These are phyloP conservation scores for Chenopodium quinoa DNA, from an alignment of 148 eudicot species.

Conservation along the genomic window DNA sequence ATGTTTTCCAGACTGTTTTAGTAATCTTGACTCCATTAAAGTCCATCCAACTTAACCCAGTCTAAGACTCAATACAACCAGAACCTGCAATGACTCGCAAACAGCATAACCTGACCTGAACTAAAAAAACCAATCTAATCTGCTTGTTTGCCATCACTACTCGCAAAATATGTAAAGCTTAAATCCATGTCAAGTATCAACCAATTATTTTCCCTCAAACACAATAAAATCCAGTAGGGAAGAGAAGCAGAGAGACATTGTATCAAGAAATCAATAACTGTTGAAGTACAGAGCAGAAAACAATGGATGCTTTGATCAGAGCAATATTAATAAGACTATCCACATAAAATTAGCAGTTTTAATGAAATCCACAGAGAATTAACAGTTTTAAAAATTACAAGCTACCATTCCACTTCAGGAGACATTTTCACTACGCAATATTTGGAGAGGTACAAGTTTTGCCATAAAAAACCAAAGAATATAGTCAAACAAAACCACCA, in stretches of 20 bases:
- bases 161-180: background rate
- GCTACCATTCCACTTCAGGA: background rate
- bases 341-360: background rate
- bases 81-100: background rate
- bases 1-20: too few relatives aligned
- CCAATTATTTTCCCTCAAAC: background rate
- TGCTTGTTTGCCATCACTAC: background rate
- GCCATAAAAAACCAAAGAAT: background rate
- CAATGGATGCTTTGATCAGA: background rate
- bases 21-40: too few relatives aligned
- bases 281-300: background rate
- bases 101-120: background rate
- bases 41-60: too few relatives aligned
- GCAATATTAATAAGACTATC: background rate
- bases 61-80: background rate
- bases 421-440: too few relatives aligned
- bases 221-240: too few relatives aligned
- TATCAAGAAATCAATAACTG: background rate
- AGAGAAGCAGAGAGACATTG: background rate
- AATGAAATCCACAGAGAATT: background rate
- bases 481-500: background rate
- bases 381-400: background rate
- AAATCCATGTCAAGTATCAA: background rate
- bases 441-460: too few relatives aligned
- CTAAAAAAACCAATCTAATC: background rate